These are phyloP conservation scores for Tolypocladium amazonense DNA, from an alignment of 2,329 filamentous ascomycete genomes.

Conservation along the genomic window DNA sequence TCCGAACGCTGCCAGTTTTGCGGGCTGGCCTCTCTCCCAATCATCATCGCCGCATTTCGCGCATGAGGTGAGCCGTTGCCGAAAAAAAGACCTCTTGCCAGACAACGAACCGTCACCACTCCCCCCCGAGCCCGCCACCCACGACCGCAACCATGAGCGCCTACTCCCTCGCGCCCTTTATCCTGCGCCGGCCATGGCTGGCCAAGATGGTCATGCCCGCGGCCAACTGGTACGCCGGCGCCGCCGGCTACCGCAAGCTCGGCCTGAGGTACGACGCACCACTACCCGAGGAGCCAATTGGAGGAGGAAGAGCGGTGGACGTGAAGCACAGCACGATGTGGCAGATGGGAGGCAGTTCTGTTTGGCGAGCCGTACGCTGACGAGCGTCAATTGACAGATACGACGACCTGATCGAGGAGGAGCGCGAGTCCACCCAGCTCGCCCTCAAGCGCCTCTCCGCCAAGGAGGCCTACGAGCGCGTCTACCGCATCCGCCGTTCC, in stretches of 20 bases:
- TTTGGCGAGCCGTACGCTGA: slow-evolving; percentile 11
- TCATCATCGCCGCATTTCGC: slow-evolving; percentile 23
- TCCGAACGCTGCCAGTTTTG: slow-evolving; percentile 19
- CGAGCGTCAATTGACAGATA: slow-evolving; percentile 43
- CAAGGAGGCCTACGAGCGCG: slow-evolving; percentile 90
- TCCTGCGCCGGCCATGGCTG: slow-evolving; percentile 81
- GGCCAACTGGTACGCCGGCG: slow-evolving; percentile 79
- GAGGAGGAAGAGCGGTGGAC: neutral
- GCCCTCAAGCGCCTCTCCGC: slow-evolving; percentile 84
- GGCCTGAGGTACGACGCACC: slow-evolving; percentile 62
- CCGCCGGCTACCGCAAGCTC: slow-evolving; percentile 85
- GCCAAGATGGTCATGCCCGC: slow-evolving; percentile 65
- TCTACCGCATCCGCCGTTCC: slow-evolving; percentile 93
- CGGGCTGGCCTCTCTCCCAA: slow-evolving; percentile 13
- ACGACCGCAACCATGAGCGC: slow-evolving; percentile 46
- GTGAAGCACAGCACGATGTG: neutral
- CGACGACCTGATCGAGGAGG: slow-evolving; percentile 92
- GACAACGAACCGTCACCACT: neutral
- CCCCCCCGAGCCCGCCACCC: slow-evolving; percentile 2
- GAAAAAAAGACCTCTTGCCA: slow-evolving; percentile 6
- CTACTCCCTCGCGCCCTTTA: slow-evolving; percentile 61
- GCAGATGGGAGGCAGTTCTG: neutral
- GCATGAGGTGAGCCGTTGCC: slow-evolving; percentile 14
- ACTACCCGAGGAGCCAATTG: neutral
- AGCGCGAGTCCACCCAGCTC: slow-evolving; percentile 74